These are phyloP conservation scores for Cucurbitaria berberidis DNA, from an alignment of 2,329 filamentous ascomycete species.

Conservation along the genomic window DNA sequence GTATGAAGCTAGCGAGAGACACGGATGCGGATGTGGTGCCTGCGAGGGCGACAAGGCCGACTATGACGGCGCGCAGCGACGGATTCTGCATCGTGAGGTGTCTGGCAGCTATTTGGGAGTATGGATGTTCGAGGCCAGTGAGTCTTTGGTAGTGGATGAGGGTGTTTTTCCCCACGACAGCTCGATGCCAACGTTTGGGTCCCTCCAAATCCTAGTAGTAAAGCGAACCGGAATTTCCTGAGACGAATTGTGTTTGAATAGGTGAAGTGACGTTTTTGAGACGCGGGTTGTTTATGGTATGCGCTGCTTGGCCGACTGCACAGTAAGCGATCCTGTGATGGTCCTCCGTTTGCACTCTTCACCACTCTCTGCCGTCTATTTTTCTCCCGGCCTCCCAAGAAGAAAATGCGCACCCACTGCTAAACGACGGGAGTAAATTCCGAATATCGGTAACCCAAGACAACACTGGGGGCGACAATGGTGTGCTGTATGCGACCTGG, in stretches of 20 bases:
- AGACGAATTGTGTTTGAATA: conserved; percentile 35
- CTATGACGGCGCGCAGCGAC: conserved; percentile 23
- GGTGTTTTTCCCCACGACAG: conserved; percentile 10
- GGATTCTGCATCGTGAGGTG: conserved; percentile 29
- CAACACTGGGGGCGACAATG: conserved; percentile 1
- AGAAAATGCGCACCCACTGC: conserved; percentile 1
- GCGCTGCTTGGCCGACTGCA: conserved; percentile 13
- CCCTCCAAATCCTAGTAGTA: conserved; percentile 9
- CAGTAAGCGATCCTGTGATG: conserved; percentile 14
- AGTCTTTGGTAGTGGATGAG: conserved; percentile 4
- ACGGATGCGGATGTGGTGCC: conserved; percentile 41
- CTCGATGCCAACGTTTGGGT: conserved; percentile 18
- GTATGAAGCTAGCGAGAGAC: conserved; percentile 54
- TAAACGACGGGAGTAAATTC: background rate
- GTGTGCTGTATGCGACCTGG: conserved; percentile 17
- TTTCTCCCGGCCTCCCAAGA: background rate
- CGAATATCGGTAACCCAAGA: background rate
- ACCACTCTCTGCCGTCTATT: background rate
- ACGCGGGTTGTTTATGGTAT: conserved; percentile 31
- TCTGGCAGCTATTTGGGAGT: background rate
- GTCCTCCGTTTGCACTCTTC: conserved; percentile 14
- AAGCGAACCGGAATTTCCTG: conserved; percentile 21
- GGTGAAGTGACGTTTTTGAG: conserved; percentile 27
- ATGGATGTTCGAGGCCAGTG: conserved; percentile 8
- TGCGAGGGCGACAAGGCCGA: conserved; percentile 29